Percentiles rank a stretch among this genome's conserved stretches.
Conservation (phyloP, 306 rosid species). For the Notholithocarpus densiflorus region DNA sequence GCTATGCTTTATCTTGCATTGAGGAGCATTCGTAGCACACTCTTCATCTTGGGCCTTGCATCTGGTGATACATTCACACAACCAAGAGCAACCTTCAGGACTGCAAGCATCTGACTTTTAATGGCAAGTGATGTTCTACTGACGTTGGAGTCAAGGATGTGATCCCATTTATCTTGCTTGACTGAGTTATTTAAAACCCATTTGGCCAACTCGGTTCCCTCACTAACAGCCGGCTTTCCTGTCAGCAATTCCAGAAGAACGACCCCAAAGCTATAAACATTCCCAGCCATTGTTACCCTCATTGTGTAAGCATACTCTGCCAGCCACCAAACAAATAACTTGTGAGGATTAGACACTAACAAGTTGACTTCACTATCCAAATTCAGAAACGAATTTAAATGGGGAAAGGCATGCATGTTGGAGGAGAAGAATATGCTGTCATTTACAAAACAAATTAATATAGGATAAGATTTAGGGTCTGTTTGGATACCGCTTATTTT, state of each 20-base stretch:
- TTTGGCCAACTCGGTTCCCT: slow-evolving; percentile 80
- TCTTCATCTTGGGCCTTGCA: slow-evolving; percentile 89
- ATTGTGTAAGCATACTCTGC: slow-evolving; percentile 93
- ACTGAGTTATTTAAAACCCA: slow-evolving; percentile 49
- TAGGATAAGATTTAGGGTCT: background rate
- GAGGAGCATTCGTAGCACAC: slow-evolving; percentile 67
- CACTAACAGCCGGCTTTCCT: slow-evolving; percentile 76
- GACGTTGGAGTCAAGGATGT: slow-evolving; percentile 57
- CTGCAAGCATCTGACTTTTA: slow-evolving; percentile 71
- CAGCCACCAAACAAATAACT: slow-evolving; percentile 16
- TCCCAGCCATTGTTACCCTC: slow-evolving; percentile 74
- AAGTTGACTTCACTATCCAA: background rate
- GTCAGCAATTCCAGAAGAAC: slow-evolving; percentile 76
- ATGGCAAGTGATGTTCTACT: slow-evolving; percentile 63
- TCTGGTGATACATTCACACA: slow-evolving; percentile 64
- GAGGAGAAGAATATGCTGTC: background rate
- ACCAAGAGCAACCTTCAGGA: slow-evolving; percentile 58
- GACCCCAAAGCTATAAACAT: slow-evolving; percentile 85
- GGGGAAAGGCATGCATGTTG: background rate
- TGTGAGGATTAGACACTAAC: slow-evolving; percentile 9
- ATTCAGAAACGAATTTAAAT: background rate
- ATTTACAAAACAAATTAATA: background rate
- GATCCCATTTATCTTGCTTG: slow-evolving; percentile 42
- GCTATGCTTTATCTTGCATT: slow-evolving; percentile 52
- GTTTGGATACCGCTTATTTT: too few species aligned